Conservation (phyloP, 139 green algal genomes). For the Chlamydomonas asymmetrica region DNA sequence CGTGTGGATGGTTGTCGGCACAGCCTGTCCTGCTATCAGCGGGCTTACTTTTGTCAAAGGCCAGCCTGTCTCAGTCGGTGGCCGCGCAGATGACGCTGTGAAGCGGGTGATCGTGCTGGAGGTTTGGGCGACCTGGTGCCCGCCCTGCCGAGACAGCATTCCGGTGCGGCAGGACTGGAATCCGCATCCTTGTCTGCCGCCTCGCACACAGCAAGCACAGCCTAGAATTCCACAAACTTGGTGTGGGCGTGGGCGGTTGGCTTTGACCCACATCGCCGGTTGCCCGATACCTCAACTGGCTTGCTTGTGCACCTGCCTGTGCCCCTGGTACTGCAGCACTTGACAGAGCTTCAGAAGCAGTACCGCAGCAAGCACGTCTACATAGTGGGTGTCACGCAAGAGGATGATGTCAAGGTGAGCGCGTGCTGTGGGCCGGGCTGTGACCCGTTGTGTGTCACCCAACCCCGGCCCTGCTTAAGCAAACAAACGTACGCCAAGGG, state of each 20-base stretch:
- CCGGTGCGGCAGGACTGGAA: too few relatives aligned
- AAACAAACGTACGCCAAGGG: too few relatives aligned
- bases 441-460: too few relatives aligned
- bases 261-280: not conserved
- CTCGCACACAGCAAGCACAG: not conserved
- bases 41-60: slow-evolving; percentile 33
- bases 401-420: slow-evolving; percentile 24
- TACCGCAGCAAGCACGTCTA: slow-evolving; percentile 28
- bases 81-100: not conserved
- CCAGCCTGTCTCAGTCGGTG: slow-evolving; percentile 2
- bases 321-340: slow-evolving; percentile 20
- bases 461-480: too few relatives aligned
- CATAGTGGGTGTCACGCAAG: slow-evolving; percentile 30
- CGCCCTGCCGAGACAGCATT: slow-evolving; percentile 28
- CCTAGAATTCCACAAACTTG: not conserved
- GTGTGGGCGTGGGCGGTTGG: not conserved
- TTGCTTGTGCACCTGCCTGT: not conserved
- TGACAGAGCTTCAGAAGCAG: slow-evolving; percentile 35
- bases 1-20: slow-evolving; percentile 19
- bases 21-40: slow-evolving; percentile 9
- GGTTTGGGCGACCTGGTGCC: slow-evolving; percentile 45
- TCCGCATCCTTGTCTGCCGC: not conserved
- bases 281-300: not conserved
- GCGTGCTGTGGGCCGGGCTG: too few relatives aligned
- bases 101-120: slow-evolving; percentile 34